These are phyloP conservation scores for Microbotryomycetes sp. DNA, from an alignment of 1,284 basidiomycete species.

Conservation along the genomic window DNA sequence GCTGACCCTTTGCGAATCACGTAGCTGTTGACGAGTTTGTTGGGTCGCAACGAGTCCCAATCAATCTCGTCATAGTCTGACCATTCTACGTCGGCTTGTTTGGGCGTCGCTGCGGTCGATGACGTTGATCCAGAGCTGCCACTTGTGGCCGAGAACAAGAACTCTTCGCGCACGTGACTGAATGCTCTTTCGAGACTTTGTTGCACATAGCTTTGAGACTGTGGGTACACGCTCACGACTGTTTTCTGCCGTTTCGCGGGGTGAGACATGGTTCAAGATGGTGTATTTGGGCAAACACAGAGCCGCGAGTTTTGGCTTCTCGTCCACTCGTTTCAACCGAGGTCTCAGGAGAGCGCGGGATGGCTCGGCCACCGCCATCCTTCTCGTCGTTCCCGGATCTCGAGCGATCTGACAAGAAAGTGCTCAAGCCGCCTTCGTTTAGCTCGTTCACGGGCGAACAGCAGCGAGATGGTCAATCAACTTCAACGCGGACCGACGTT, in stretches of 20 bases:
- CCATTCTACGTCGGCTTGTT: conserved; percentile 29
- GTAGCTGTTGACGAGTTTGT: conserved; percentile 29
- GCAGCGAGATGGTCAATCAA: not conserved
- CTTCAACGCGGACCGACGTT: conserved; percentile 8
- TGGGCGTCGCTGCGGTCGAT: not conserved
- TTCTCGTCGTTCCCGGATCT: conserved; percentile 1
- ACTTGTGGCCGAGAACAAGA: not conserved
- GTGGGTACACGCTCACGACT: conserved; percentile 7
- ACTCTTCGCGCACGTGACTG: conserved; percentile 1
- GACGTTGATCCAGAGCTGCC: not conserved
- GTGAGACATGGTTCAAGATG: not conserved
- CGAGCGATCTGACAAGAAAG: not conserved
- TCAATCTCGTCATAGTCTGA: conserved; percentile 36
- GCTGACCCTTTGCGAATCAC: conserved; percentile 37
- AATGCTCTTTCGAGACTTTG: conserved; percentile 13
- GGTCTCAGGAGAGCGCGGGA: not conserved
- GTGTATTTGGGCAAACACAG: too few species aligned
- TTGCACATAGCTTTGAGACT: conserved; percentile 18
- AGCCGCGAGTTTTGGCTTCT: too few species aligned
- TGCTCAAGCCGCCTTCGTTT: conserved; percentile 15
- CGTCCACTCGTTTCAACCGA: too few species aligned
- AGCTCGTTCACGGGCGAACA: conserved; percentile 12
- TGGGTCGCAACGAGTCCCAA: conserved; percentile 29
- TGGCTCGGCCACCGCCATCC: not conserved
- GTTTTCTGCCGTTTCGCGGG: not conserved